Base-by-base conservation (phyloP, 2,329 filamentous ascomycete genomes). In the Diaporthe capsici region DNA sequence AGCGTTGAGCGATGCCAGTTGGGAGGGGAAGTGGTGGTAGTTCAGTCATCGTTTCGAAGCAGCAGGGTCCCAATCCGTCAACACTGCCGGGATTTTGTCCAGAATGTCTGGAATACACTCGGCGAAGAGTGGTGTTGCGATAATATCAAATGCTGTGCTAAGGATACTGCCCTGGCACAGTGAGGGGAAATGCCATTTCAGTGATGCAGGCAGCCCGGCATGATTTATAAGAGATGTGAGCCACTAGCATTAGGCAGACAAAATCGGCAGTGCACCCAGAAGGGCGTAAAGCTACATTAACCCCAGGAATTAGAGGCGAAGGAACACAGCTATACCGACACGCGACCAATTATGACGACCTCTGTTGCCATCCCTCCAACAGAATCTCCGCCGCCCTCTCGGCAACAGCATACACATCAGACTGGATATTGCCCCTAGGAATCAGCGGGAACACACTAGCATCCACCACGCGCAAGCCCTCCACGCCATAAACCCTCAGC, bases 1-100 rank as follows among this genome's bases (percentile, higher is more conserved):
- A 89, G 78, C 88, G 88, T 74, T 91, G 89, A 22, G 84, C 85
- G 68, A 94, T 84, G 37, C 87, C 88, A 25, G 83, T 49, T 1
- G 91, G 90, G 3, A 94, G 85, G 1, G 76, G 75, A 22, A 78
- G 76, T 28, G 63, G 70, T 17, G 75, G 57, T 10, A 77, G 51
- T 22, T 55, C 53, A n/a, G 73, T 6, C 73, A 74, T 74, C 8
- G 20, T 13, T 10, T 17, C 39, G 17, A 44, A 39, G 10, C 22
- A 25, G 10, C 5, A 49, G 57, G 15, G 4, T 28, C 2, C 4
- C 4, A 1, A 15, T 15, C 12, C n/a, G n/a, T 53, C n/a, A 53
- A 28, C 51, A 5, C 3, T 6, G 3, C n/a, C 13, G 3, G 10
- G 12, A 5, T 1, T 13, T 22, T 28, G 51, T 25, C n/a, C 10